Conservation (phyloP, 2,329 filamentous ascomycete genomes). For the Apiospora koreana region DNA sequence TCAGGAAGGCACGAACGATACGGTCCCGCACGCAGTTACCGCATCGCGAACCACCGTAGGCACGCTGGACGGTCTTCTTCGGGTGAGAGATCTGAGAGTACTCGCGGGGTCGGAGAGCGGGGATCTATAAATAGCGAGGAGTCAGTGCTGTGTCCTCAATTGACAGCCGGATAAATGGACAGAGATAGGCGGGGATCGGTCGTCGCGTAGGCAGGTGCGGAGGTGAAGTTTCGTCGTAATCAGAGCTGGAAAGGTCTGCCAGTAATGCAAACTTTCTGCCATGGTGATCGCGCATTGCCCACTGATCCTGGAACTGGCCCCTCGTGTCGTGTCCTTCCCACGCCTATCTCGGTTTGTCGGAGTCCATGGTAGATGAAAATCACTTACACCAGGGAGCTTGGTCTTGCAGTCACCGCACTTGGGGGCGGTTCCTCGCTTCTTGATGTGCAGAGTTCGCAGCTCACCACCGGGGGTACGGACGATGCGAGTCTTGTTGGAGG, state of each 20-base stretch:
- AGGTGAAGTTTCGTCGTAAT: neutral
- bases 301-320: neutral
- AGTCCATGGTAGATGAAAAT: slow-evolving; percentile 13
- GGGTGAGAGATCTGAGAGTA: slow-evolving; percentile 96
- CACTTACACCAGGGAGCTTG: slow-evolving; percentile 97
- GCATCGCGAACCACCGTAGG: slow-evolving; percentile 98
- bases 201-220: neutral
- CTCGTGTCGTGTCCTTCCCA: neutral
- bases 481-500: slow-evolving; percentile 94
- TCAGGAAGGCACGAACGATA: slow-evolving; percentile 96
- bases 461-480: slow-evolving; percentile 96
- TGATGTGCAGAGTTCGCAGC: slow-evolving; percentile 96
- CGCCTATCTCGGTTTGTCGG: neutral
- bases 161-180: neutral
- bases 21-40: slow-evolving; percentile 98
- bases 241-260: neutral
- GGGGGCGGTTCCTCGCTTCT: slow-evolving; percentile 97
- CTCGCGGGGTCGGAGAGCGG: slow-evolving; percentile 96
- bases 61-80: slow-evolving; percentile 98
- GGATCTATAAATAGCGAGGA: slow-evolving; percentile 59
- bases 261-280: neutral
- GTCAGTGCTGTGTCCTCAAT: slow-evolving; percentile 29
- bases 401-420: slow-evolving; percentile 99
- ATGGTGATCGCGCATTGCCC: neutral
- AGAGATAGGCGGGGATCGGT: neutral